Conservation (phyloP, 2,329 filamentous ascomycete genomes). For the Fusarium vanettenii region DNA sequence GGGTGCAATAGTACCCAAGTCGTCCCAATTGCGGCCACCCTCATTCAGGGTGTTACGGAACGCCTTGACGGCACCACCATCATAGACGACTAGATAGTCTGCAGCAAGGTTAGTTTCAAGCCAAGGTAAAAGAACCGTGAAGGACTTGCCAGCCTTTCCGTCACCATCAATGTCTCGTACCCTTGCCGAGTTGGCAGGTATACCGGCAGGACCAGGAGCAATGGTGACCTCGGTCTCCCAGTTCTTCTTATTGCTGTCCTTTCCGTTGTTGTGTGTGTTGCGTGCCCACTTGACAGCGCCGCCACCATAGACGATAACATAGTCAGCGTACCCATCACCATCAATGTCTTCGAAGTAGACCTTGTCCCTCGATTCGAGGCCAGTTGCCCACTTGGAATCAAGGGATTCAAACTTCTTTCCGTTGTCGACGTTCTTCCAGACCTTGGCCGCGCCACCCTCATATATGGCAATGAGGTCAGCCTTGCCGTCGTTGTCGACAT, state of each 20-base stretch:
- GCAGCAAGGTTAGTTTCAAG: neutral
- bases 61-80: slow-evolving; percentile 26
- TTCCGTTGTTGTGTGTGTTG: slow-evolving; percentile 14
- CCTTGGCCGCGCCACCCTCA: neutral
- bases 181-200: neutral
- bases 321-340: slow-evolving; percentile 11
- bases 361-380: neutral
- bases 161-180: slow-evolving; percentile 2
- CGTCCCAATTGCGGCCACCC: neutral
- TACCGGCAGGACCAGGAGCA: slow-evolving; percentile 2
- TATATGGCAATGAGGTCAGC: neutral
- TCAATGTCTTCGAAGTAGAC: slow-evolving; percentile 1
- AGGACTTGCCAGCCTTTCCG: neutral
- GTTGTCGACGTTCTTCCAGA: neutral
- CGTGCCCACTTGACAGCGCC: slow-evolving; percentile 7
- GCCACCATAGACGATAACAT: neutral
- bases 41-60: neutral
- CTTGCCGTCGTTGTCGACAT: neutral
- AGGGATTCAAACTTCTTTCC: neutral
- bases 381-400: slow-evolving; percentile 14
- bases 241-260: slow-evolving; percentile 9
- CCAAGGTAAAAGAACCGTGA: neutral
- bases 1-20: neutral
- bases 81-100: slow-evolving; percentile 33
- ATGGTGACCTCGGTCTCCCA: neutral